phyloP scores from a whole-genome alignment of 805 yeast genomes.

The Ogataea ramenticola region DNA sequence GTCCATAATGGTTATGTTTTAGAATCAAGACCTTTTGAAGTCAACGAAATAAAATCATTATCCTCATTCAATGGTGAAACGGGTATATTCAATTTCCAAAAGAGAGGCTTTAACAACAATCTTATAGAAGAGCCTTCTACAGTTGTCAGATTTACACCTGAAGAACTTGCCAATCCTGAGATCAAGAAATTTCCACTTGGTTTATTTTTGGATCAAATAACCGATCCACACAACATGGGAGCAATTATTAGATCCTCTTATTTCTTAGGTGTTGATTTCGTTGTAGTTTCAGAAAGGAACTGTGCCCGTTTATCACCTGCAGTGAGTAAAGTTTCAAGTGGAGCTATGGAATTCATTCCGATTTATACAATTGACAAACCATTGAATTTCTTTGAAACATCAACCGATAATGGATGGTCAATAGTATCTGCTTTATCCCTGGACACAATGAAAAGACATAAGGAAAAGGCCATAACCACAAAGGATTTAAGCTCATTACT shows the following conservation, averaged over 20 bases:
- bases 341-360: constrained; percentile 71
- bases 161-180: not conserved
- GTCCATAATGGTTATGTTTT: constrained; percentile 78
- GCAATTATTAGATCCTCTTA: constrained; percentile 76
- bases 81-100: constrained; percentile 13
- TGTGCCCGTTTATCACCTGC: constrained; percentile 72
- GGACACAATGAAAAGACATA: constrained; percentile 20
- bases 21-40: constrained; percentile 49
- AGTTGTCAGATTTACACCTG: constrained; percentile 2
- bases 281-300: constrained; percentile 60
- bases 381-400: constrained; percentile 49
- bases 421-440: constrained; percentile 55
- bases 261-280: constrained; percentile 76
- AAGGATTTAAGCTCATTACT: constrained; percentile 38
- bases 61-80: constrained; percentile 9
- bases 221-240: constrained; percentile 86
- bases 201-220: constrained; percentile 66
- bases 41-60: constrained; percentile 23
- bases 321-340: constrained; percentile 76
- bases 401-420: constrained; percentile 59
- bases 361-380: constrained; percentile 55
- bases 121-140: constrained; percentile 4
- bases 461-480: constrained; percentile 26
- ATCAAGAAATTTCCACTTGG: constrained; percentile 52
- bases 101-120: constrained; percentile 19